These are phyloP conservation scores for Sporothrix brunneoviolacea DNA, from an alignment of 2,329 filamentous ascomycete genomes.

Conservation along the genomic window DNA sequence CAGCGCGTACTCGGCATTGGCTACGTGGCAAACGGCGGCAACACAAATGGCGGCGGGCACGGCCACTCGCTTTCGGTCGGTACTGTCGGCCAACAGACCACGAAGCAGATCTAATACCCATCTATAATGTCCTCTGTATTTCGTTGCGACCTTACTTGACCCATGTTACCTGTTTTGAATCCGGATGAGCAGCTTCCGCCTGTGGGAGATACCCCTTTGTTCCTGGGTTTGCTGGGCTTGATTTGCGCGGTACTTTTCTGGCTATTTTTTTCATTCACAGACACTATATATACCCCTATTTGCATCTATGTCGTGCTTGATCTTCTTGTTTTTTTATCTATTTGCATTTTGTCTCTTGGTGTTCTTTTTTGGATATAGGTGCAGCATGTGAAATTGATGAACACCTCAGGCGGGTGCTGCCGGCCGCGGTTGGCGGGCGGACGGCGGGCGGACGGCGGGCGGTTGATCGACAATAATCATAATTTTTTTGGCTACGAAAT, in stretches of 20 bases:
- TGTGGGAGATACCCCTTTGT: constrained; percentile 3
- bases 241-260: neutral
- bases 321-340: neutral
- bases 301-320: neutral
- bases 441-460: too few relatives aligned
- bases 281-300: constrained; percentile 5
- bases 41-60: constrained; percentile 12
- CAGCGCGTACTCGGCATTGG: constrained; percentile 30
- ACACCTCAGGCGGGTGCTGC: too few relatives aligned
- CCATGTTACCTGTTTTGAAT: neutral
- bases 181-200: neutral
- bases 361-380: neutral
- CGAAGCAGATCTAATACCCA: neutral
- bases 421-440: too few relatives aligned
- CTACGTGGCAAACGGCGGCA: neutral
- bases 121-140: neutral
- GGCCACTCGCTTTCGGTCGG: constrained; percentile 13
- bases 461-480: too few relatives aligned
- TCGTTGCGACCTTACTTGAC: neutral
- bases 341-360: neutral
- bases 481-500: too few relatives aligned
- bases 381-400: too few relatives aligned
- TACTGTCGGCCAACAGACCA: neutral
- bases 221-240: neutral
- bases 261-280: neutral